Evolutionary conservation across 1,284 basidiomycete species (phyloP), one percentile per base, ranked within the genome.

Genomic region (Phylloporus sp.): DNA sequence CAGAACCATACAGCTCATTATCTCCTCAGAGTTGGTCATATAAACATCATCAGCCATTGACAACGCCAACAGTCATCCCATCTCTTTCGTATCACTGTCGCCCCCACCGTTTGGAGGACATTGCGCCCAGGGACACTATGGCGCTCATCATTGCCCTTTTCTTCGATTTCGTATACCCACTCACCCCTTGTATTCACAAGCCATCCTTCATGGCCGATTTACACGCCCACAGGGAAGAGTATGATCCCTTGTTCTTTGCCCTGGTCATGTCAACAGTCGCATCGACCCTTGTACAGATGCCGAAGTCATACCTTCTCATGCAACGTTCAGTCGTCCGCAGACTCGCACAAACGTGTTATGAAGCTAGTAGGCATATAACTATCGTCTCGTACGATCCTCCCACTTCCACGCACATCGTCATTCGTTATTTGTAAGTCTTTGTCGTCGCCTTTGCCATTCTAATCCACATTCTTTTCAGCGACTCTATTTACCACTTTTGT

Each of bases 181-280:
- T 95, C 60, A 94, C 92, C 12, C 94, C 94, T 8, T 93, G 91
- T 79, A 83, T 94, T 62, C 92, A 94, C 81, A 91, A 90, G 74
- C 93, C 93, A 49, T 92, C 92, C 1, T 96, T 95, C 77, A 91
- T 95, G 90, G 90, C 91, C 29, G 94, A 95, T 80, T 83, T 96
- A 43, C 89, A 91, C 70, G 84, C 88, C 0, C 87, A 87, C 58
- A 81, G 93, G 67, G 94, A 96, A 80, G 93, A 95, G 75, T 86
- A 88, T 19, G 92, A 94, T 73, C 92, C 93, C n/a, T 85, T 94
- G 20, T 96, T 95, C 82, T 94, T 94, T 74, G 91, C 94, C 6
- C 83, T 96, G 27, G 92, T 96, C 69, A 92, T 95, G 89, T 92
- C 91, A 6, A 92, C 93, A 17, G 88, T 95, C 23, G 92, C 93